Percentiles rank a stretch among this genome's conserved stretches.
Conservation (phyloP, 108 stramenopile species). For the Skeletonema potamos region DNA sequence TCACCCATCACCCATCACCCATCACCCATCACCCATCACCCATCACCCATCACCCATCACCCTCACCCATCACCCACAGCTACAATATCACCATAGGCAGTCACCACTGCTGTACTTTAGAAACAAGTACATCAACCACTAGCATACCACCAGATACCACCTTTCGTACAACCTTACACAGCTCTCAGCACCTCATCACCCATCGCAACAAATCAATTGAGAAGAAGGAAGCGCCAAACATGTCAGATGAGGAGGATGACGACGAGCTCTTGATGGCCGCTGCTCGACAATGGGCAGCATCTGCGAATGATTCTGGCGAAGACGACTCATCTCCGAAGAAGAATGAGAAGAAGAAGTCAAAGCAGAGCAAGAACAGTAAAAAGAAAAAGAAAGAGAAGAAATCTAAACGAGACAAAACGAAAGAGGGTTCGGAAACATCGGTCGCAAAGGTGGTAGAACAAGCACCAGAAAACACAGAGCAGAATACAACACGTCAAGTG, state of each 20-base stretch:
- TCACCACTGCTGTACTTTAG: no score
- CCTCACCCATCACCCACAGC: no score
- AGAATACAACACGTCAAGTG: background rate
- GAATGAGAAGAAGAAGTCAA: background rate
- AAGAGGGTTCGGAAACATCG: background rate
- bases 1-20: no score
- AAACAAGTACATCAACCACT: no score
- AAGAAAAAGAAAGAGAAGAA: constrained; percentile 6
- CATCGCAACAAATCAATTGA: background rate
- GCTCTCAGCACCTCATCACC: background rate
- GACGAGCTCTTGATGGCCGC: constrained; percentile 50
- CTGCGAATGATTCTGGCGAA: background rate
- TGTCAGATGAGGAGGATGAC: constrained; percentile 36
- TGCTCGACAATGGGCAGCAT: constrained; percentile 51
- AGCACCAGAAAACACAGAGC: background rate
- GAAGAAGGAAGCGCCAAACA: background rate
- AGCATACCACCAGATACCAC: no score
- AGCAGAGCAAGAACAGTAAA: background rate
- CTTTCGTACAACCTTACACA: background rate
- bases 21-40: no score
- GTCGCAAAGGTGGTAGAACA: background rate
- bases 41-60: no score
- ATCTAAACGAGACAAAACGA: background rate
- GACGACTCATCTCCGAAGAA: background rate
- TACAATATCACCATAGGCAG: no score